Evolutionary conservation across 441 rosid genomes (phyloP).

Genomic region (Erysimum cheiri): DNA sequence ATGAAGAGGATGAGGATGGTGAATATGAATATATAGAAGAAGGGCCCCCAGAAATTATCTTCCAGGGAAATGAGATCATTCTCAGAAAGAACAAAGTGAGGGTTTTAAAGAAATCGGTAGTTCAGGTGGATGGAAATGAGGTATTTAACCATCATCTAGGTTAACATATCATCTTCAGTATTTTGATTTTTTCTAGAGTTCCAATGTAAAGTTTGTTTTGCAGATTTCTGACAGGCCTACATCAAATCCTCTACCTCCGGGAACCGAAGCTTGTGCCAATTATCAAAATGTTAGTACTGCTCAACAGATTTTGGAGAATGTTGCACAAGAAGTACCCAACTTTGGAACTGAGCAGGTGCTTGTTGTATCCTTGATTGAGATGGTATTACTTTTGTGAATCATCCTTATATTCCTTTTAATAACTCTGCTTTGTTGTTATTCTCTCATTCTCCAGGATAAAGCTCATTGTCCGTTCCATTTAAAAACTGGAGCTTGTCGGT

Average conservation of each 20-base stretch:
- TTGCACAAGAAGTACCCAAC: conserved; percentile 87
- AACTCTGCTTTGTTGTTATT: neutral
- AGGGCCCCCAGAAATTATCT: conserved; percentile 91
- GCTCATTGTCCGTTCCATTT: conserved; percentile 98
- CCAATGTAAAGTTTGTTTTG: conserved; percentile 34
- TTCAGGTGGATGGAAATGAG: conserved; percentile 49
- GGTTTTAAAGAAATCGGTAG: conserved; percentile 64
- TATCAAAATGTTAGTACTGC: conserved; percentile 64
- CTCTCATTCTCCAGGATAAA: conserved; percentile 69
- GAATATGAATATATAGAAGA: conserved; percentile 89
- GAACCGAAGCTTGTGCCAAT: conserved; percentile 61
- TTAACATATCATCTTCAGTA: conserved; percentile 13
- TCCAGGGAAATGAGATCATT: conserved; percentile 89
- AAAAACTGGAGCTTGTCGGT: conserved; percentile 97
- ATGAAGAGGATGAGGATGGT: conserved; percentile 62
- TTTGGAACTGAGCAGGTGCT: conserved; percentile 95
- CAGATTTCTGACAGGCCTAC: conserved; percentile 82
- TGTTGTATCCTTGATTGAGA: conserved; percentile 12
- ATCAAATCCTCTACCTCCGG: conserved; percentile 94
- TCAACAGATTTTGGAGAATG: conserved; percentile 71
- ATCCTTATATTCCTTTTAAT: conserved; percentile 13
- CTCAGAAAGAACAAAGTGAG: conserved; percentile 77
- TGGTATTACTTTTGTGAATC: neutral
- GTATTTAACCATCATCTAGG: conserved; percentile 43
- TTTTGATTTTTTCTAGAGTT: neutral